Percentiles rank a stretch among this genome's conserved stretches.
Evolutionary conservation across 2,329 filamentous ascomycete genomes (phyloP).

Genomic region (Aspergillus transmontanensis): DNA sequence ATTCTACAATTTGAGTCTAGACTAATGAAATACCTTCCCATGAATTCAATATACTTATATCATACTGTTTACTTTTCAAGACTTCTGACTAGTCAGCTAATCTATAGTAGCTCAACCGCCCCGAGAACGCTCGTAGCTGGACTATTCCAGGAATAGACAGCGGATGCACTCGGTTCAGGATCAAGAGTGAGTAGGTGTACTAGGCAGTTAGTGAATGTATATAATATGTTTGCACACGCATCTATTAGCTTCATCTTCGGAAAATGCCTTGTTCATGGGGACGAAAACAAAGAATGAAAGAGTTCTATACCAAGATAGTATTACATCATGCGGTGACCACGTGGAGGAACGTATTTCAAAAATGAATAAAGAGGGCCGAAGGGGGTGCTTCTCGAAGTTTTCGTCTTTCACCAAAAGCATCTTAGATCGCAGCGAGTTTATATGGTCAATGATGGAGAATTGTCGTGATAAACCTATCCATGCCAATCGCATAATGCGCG

Average conservation of each 20-base stretch:
- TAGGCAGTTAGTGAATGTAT: not conserved
- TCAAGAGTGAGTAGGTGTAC: not conserved
- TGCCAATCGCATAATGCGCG: slow-evolving; percentile 12
- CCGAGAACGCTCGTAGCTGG: not conserved
- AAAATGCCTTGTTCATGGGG: too few species aligned
- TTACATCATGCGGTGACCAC: too few species aligned
- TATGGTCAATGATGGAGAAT: not conserved
- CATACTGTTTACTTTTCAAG: not conserved
- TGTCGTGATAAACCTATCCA: not conserved
- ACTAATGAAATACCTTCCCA: not conserved
- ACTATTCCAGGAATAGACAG: not conserved
- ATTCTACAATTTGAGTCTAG: not conserved
- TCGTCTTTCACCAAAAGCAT: too few species aligned
- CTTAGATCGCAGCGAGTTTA: not conserved
- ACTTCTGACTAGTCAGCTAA: not conserved
- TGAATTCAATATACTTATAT: not conserved
- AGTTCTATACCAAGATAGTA: too few species aligned
- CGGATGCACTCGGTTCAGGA: not conserved
- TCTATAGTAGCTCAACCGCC: not conserved
- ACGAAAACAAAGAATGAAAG: too few species aligned
- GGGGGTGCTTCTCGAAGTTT: not conserved
- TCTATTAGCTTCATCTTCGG: too few species aligned
- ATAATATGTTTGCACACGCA: not conserved
- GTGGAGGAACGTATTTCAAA: too few species aligned
- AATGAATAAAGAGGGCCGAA: not conserved